Percentiles rank a stretch among this genome's conserved stretches.
These are phyloP conservation scores for Trebouxia gelatinosa DNA, from an alignment of 163 green algal species.

Conservation along the genomic window DNA sequence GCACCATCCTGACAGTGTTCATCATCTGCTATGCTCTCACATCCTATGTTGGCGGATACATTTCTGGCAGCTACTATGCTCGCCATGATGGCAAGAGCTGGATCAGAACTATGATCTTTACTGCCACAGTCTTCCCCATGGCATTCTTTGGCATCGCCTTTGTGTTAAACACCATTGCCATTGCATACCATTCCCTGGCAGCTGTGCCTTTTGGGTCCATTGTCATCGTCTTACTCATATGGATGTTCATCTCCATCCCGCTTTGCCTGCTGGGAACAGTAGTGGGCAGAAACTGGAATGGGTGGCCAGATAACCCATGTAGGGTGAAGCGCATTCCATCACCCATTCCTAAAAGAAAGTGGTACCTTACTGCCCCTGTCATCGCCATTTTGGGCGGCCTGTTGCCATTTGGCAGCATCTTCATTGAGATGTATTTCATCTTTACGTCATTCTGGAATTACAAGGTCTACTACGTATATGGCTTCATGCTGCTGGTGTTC, in stretches of 20 bases:
- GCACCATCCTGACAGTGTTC: constrained; percentile 88
- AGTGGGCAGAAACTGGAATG: constrained; percentile 88
- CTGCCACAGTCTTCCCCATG: constrained; percentile 70
- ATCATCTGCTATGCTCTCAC: constrained; percentile 95
- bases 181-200: constrained; percentile 89
- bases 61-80: constrained; percentile 80
- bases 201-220: constrained; percentile 94
- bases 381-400: constrained; percentile 85
- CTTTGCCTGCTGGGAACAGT: constrained; percentile 90
- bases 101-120: constrained; percentile 82
- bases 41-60: constrained; percentile 72
- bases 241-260: constrained; percentile 93
- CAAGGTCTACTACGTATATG: constrained; percentile 99
- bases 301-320: constrained; percentile 69
- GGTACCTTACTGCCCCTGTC: constrained; percentile 83
- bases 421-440: constrained; percentile 99
- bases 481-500: constrained; percentile 97
- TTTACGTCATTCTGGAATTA: constrained; percentile 97
- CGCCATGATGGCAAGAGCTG: constrained; percentile 79
- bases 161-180: constrained; percentile 94
- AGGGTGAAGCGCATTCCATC: constrained; percentile 95
- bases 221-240: constrained; percentile 89
- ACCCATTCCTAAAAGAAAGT: constrained; percentile 86
- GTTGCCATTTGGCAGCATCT: constrained; percentile 98
- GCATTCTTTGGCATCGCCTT: constrained; percentile 86